Base-by-base conservation (phyloP, 192 early-diverging fungal genomes). In the Mortierella antarctica region DNA sequence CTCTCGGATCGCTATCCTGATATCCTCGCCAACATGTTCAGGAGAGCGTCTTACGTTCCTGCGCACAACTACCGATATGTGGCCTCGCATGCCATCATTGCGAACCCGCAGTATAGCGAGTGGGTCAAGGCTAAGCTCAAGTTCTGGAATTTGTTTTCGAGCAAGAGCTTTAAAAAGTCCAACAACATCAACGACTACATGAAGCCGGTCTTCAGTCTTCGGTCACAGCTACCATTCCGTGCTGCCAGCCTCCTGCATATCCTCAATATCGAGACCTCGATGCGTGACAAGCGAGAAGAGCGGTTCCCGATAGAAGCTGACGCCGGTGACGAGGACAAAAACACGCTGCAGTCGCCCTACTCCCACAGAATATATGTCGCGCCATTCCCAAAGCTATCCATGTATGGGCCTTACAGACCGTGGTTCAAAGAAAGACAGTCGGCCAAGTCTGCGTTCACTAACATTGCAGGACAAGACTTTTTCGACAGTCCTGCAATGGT, bases 401-500 rank as follows among this genome's bases (percentile, higher is more conserved):
- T 72, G 77, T 80, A 80, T 62, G 77, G 70, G 13, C 69, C 77
- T 2, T 80, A 72, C 40, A 45, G 65, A 42, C 58, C 62, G 8
- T 68, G 63, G 70, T 63, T 61, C 46, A 42, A 57, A 5, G 61
- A 56, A 7, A n/a, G 14, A 3, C 57, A 60, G 5, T 7, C 65
- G 18, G 48, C 67, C 2, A 64, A 70, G 8, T 80, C 77, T 47
- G 77, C 70, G 45, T 80, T 80, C 47, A 66, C 59, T 8, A 70
- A 80, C 5, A 80, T 80, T 62, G 77, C 77, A 51, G 77, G 77
- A 50, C 70, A 72, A 17, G 77, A 80, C 45, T 80, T 57, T 48
- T 80, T 80, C 42, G 77, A 80, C 20, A 80, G 77, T 64, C 77
- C 77, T 12, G 77, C 77, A 44, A 80, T 80, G 77, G 62, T 80